Evolutionary conservation across 441 rosid species (phyloP), one percentile per base, ranked within the genome.

Genomic region (Euphorbia celastroides): DNA sequence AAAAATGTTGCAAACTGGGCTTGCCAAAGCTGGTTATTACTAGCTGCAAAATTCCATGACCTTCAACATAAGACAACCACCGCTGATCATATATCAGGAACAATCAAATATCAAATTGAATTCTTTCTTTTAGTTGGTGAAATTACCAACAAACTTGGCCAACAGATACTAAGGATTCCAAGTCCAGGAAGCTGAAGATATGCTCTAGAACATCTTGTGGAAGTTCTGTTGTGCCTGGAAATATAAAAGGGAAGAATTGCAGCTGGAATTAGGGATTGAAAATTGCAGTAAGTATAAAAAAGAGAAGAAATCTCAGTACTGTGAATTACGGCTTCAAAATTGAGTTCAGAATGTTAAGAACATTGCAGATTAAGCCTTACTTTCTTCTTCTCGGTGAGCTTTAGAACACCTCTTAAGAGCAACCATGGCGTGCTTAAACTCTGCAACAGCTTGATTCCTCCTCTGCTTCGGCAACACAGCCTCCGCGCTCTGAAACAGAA

Each of bases 401-500:
- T 84, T 90, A 50, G 60, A 27, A 30, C 72, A 80, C 70, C 92
- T 86, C 77, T 81, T 88, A 28, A 69, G 78, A 63, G 92, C 88
- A 73, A 93, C 87, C 78, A 78, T 89, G 2, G 98, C 91, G 22
- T 81, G 89, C 78, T 85, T 90, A 73, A 82, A 88, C 79, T 90
- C 92, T 23, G 74, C 74, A 63, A 84, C 68, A 28, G 89, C 93
- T 62, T 82, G 66, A 72, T 72, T 87, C 75, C 77, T 90, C 82
- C 85, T 90, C 81, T 93, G 98, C 82, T 93, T 93, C 0, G 97
- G 98, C 62, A 93, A 64, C n/a, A 70, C 70, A 19, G 85, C 82
- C 77, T 89, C 90, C 17, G 84, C 95, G 71, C 92, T 85, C 76
- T 81, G 90, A 62, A 81, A 34, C 28, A 93, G 88, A 58, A 72